These are phyloP conservation scores for Cordyceps fumosorosea DNA, from an alignment of 2,329 filamentous ascomycete genomes.

Conservation along the genomic window DNA sequence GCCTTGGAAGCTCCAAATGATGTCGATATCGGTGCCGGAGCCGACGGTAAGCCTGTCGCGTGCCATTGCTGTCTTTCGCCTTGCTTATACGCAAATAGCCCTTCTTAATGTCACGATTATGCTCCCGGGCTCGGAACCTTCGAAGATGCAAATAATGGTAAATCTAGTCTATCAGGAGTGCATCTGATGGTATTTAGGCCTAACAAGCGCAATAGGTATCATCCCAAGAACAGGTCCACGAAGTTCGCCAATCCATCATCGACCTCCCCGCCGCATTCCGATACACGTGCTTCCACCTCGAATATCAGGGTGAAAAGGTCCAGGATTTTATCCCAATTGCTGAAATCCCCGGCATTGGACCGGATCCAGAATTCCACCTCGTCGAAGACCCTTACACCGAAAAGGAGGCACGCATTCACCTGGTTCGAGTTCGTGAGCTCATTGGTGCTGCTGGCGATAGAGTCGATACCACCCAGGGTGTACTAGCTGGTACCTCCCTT, in stretches of 20 bases:
- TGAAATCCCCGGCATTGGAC: slow-evolving; percentile 72
- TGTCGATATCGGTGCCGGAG: slow-evolving; percentile 23
- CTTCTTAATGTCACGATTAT: slow-evolving; percentile 64
- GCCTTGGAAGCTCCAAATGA: slow-evolving; percentile 21
- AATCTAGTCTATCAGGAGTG: slow-evolving; percentile 24
- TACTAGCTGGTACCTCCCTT: slow-evolving; percentile 77
- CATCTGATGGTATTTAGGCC: slow-evolving; percentile 1
- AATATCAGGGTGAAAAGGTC: slow-evolving; percentile 80
- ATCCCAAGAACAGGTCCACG: slow-evolving; percentile 91
- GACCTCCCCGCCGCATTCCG: slow-evolving; percentile 89
- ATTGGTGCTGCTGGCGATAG: slow-evolving; percentile 88
- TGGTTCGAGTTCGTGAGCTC: slow-evolving; percentile 84
- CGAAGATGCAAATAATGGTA: slow-evolving; percentile 81
- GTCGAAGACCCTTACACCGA: slow-evolving; percentile 96
- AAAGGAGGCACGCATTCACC: slow-evolving; percentile 93
- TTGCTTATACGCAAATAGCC: slow-evolving; percentile 30
- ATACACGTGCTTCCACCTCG: slow-evolving; percentile 98
- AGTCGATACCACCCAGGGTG: slow-evolving; percentile 78
- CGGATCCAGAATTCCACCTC: slow-evolving; percentile 71
- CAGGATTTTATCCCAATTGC: slow-evolving; percentile 93
- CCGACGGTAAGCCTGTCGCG: slow-evolving; percentile 26
- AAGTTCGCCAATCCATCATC: slow-evolving; percentile 93
- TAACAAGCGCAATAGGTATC: slow-evolving; percentile 55
- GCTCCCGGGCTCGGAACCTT: slow-evolving; percentile 66
- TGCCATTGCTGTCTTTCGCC: slow-evolving; percentile 11